Evolutionary conservation across 148 eudicot species (phyloP).

Genomic region (Diospyros kaki): DNA sequence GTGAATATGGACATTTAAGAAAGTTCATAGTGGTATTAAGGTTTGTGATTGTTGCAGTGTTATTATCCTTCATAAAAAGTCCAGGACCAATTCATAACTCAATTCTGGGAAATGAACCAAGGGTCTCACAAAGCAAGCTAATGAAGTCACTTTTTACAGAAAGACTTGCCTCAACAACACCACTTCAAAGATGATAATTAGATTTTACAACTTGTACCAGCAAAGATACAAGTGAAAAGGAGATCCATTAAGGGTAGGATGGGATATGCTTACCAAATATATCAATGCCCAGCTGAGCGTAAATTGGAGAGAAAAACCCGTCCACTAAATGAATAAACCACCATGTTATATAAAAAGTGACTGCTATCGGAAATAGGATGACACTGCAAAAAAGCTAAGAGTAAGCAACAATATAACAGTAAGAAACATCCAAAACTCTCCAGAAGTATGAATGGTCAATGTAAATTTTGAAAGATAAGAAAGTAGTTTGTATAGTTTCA

Average conservation of each 20-base stretch:
- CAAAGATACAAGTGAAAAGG: background rate
- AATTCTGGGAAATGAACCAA: background rate
- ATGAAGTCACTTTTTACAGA: background rate
- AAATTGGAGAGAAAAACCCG: constrained; percentile 85
- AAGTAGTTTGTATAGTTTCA: too few relatives aligned
- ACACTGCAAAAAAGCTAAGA: constrained; percentile 54
- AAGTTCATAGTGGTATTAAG: background rate
- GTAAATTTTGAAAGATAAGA: too few relatives aligned
- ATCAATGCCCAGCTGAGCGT: constrained; percentile 80
- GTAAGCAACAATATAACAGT: constrained; percentile 13
- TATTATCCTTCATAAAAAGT: too few relatives aligned
- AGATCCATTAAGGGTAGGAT: background rate
- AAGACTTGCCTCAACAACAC: background rate
- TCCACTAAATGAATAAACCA: constrained; percentile 91
- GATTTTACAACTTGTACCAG: background rate
- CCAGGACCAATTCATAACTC: background rate
- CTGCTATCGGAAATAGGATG: constrained; percentile 78
- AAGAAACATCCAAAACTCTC: background rate
- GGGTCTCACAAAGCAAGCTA: background rate
- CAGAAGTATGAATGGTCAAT: too few relatives aligned
- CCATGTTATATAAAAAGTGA: constrained; percentile 86
- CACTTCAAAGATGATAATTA: background rate
- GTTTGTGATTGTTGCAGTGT: too few relatives aligned
- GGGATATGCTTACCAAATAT: constrained; percentile 57
- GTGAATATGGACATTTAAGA: too few relatives aligned